Conservation (phyloP, 306 rosid species). For the Prunus campanulata region DNA sequence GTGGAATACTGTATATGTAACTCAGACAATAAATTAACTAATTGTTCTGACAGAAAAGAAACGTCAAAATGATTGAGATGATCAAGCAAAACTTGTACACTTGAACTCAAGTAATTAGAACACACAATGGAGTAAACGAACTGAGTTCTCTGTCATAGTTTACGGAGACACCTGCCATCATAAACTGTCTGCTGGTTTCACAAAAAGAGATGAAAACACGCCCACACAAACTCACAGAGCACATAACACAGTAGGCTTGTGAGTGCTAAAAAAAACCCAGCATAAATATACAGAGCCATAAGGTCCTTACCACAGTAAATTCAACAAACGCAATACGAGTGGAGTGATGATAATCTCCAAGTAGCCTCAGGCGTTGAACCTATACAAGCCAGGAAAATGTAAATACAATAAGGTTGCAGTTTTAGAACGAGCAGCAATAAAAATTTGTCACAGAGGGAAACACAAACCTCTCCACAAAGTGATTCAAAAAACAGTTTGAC, state of each 20-base stretch:
- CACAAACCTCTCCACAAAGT: conserved; percentile 94
- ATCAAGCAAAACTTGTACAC: background rate
- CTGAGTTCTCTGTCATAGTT: background rate
- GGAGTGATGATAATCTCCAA: conserved; percentile 95
- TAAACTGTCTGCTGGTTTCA: background rate
- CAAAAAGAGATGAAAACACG: background rate
- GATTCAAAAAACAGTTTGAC: conserved; percentile 87
- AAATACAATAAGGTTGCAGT: conserved; percentile 13
- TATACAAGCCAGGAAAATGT: conserved; percentile 27
- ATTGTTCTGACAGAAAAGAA: background rate
- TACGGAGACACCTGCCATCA: background rate
- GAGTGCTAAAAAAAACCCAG: conserved; percentile 1
- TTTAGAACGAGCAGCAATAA: conserved; percentile 9
- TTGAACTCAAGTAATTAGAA: background rate
- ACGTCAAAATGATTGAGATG: background rate
- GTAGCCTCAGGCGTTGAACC: conserved; percentile 97
- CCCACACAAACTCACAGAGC: background rate
- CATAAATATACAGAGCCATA: conserved; percentile 5
- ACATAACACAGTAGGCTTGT: conserved; percentile 1
- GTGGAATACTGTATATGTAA: background rate
- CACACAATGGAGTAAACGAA: background rate
- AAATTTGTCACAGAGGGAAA: conserved; percentile 8
- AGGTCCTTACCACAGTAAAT: conserved; percentile 63
- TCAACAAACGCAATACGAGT: conserved; percentile 97
- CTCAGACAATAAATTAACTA: background rate